Evolutionary conservation across 1,284 basidiomycete species (phyloP).

Genomic region (Somion occarium): DNA sequence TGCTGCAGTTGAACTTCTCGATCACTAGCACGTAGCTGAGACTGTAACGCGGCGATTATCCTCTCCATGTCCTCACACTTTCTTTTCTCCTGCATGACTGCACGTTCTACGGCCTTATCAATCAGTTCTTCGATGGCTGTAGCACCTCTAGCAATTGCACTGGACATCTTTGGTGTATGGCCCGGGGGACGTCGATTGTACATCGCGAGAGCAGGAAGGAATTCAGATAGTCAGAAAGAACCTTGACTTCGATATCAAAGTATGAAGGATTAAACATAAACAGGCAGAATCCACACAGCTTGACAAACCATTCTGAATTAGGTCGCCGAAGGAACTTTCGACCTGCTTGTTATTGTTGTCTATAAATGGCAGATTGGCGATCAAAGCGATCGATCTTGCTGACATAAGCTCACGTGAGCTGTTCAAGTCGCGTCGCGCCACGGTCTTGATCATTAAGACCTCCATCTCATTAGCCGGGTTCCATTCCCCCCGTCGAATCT

Average conservation of each 20-base stretch:
- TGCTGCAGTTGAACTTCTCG: neutral
- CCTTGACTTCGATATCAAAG: neutral
- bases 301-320: no score
- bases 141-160: neutral
- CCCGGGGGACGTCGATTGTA: no score
- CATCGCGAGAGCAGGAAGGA: no score
- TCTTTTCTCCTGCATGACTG: neutral
- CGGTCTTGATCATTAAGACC: neutral
- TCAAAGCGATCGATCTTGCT: no score
- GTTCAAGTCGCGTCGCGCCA: conserved; percentile 3
- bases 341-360: no score
- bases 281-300: no score
- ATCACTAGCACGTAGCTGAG: neutral
- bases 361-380: no score
- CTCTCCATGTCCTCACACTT: neutral
- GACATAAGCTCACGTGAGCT: conserved; percentile 1
- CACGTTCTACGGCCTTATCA: neutral
- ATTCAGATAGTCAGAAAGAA: neutral
- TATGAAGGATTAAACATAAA: neutral
- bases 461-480: neutral
- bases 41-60: neutral
- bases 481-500: no score
- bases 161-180: neutral
- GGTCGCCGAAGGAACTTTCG: no score
- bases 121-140: neutral